Percentiles rank a stretch among this genome's conserved stretches.
Evolutionary conservation across 495 filamentous ascomycete species (phyloP).

Genomic region (Penicillium waksmanii): DNA sequence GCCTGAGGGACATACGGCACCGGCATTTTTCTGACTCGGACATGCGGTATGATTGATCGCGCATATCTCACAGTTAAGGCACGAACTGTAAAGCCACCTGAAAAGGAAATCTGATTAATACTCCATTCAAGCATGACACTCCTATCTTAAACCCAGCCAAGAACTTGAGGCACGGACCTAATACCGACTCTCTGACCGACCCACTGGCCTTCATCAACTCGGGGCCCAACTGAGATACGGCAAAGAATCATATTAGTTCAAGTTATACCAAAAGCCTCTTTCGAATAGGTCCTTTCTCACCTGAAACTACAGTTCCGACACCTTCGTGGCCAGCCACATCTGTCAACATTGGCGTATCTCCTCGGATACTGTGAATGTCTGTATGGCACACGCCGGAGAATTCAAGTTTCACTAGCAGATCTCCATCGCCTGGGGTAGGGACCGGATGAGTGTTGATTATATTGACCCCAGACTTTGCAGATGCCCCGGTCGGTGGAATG

Average conservation of each 20-base stretch:
- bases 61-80: conserved; percentile 50
- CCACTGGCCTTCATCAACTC: conserved; percentile 36
- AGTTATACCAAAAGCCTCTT: neutral
- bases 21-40: conserved; percentile 48
- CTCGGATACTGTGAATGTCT: conserved; percentile 48
- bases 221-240: conserved; percentile 32
- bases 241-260: neutral
- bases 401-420: conserved; percentile 46
- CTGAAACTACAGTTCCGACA: conserved; percentile 42
- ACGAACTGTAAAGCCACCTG: conserved; percentile 52
- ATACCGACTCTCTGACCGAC: conserved; percentile 43
- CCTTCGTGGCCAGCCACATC: conserved; percentile 52
- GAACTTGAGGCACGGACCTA: conserved; percentile 27
- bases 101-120: neutral
- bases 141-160: neutral
- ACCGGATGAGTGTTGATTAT: conserved; percentile 38
- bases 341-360: conserved; percentile 51
- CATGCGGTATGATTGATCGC: conserved; percentile 49
- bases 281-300: conserved; percentile 17
- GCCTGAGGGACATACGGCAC: conserved; percentile 37
- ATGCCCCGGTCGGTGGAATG: conserved; percentile 31
- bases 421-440: conserved; percentile 37
- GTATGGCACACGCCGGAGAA: conserved; percentile 50
- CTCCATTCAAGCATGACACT: neutral
- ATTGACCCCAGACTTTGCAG: conserved; percentile 28